phyloP scores from a whole-genome alignment of 1,284 basidiomycete species.

The Puccinia coronata region DNA sequence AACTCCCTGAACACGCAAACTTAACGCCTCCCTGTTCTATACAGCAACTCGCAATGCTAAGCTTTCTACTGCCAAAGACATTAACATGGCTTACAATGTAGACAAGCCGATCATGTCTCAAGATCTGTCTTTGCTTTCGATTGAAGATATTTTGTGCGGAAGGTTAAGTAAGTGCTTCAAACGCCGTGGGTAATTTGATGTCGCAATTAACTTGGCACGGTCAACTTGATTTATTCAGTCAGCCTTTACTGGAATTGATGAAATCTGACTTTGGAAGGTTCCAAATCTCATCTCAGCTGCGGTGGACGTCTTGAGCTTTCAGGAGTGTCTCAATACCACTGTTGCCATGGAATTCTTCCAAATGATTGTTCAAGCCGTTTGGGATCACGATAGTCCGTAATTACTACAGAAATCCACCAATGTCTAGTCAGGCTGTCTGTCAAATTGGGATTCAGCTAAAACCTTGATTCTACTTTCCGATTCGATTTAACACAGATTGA shows the following conservation, averaged over 20 bases:
- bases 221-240: constrained; percentile 59
- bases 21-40: constrained; percentile 37
- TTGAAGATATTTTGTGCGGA: constrained; percentile 78
- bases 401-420: no score
- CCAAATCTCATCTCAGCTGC: no score
- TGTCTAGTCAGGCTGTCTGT: no score
- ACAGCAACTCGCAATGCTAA: constrained; percentile 52
- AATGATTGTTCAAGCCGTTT: no score
- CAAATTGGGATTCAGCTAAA: no score
- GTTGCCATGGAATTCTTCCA: no score
- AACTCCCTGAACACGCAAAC: constrained; percentile 45
- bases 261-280: constrained; percentile 82
- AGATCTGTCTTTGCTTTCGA: constrained; percentile 79
- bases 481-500: no score
- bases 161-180: constrained; percentile 77
- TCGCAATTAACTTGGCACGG: constrained; percentile 63
- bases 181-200: constrained; percentile 74
- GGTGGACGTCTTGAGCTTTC: no score
- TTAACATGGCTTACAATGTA: constrained; percentile 78
- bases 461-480: no score
- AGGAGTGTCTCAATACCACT: no score
- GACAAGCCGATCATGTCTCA: constrained; percentile 95
- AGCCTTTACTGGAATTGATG: constrained; percentile 75
- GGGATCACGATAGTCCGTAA: no score
- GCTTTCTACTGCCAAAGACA: constrained; percentile 57